Evolutionary conservation across 768 basidiomycete genomes (phyloP), one percentile per base, ranked within the genome.

Genomic region (Lanmaoa rubissima): DNA sequence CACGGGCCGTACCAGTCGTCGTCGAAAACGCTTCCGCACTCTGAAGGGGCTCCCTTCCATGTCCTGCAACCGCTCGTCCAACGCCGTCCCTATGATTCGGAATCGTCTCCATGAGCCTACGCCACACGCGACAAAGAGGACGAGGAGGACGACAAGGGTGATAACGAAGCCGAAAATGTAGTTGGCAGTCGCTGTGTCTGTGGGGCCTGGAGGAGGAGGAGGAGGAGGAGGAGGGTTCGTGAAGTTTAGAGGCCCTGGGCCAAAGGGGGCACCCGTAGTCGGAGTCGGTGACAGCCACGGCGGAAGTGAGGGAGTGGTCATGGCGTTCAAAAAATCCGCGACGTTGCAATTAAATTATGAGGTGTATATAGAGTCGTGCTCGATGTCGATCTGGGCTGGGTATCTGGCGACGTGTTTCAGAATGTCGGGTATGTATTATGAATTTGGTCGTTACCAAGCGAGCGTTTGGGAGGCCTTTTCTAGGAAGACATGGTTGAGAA

Each of bases 81-180:
- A 71, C 0, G 57, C 55, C 0, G 61, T 54, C 26, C 61, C 58
- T 13, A 60, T 8, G 14, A 68, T 48, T 41, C 55, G 57, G 41
- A 71, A 64, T 17, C 81, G 67, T 44, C 79, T 69, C 57, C 82
- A 73, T 17, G 81, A 76, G 47, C 77, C 72, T 16, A 84, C 61
- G 9, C 80, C 81, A 48, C 81, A 83, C 4, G 74, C 78, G 10
- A 82, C 69, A 51, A 84, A 82, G 47, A 84, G 65, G 44, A 83
- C 69, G 31, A 84, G 63, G 46, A 72, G 62, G 28, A 68, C 61
- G 60, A 71, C 60, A 52, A 72, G 72, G 39, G 69, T 71, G 58
- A 73, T 59, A 46, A 73, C 58, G 56, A 72, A 73, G 26, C 70
- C 70, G 43, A 72, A 72, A 51, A 72, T 71, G 43, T 72, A 72